Percentiles rank a stretch among this genome's conserved stretches.
Conservation (phyloP, 164 flowering plant species). For the Taxillus chinensis region DNA sequence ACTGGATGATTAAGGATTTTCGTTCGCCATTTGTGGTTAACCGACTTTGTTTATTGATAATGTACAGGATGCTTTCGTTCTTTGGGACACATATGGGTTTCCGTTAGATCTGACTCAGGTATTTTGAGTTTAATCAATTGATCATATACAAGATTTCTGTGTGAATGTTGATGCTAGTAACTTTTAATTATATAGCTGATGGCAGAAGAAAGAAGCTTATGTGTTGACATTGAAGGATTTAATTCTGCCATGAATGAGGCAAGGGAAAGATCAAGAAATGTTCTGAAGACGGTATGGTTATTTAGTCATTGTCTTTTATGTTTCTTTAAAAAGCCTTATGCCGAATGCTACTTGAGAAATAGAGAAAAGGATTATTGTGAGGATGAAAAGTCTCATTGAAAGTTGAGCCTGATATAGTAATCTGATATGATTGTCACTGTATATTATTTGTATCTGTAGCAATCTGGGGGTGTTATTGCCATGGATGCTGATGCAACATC, state of each 20-base stretch:
- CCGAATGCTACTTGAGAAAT: not conserved
- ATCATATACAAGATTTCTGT: not conserved
- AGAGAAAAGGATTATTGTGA: not conserved
- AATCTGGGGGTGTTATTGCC: slow-evolving; percentile 61
- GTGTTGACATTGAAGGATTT: slow-evolving; percentile 74
- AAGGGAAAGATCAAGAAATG: slow-evolving; percentile 81
- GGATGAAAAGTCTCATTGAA: not conserved
- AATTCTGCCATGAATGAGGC: slow-evolving; percentile 81
- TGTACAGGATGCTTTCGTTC: slow-evolving; percentile 85
- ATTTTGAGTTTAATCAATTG: not conserved
- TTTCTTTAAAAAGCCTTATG: not conserved
- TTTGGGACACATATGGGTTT: slow-evolving; percentile 99
- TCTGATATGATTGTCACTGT: too few species aligned
- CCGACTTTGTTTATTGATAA: too few species aligned
- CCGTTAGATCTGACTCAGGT: slow-evolving; percentile 98
- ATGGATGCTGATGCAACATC: slow-evolving; percentile 98
- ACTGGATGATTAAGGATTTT: too few species aligned
- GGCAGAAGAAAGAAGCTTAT: slow-evolving; percentile 92
- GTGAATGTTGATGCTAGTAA: not conserved
- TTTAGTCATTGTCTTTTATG: not conserved
- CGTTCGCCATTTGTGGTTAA: too few species aligned
- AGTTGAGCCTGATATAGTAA: too few species aligned
- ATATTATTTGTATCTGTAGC: slow-evolving; percentile 30
- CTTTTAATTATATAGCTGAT: slow-evolving; percentile 46
- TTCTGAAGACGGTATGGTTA: slow-evolving; percentile 57